phyloP scores from a whole-genome alignment of 2,329 filamentous ascomycete genomes.

The Mycosphaerella sp. region DNA sequence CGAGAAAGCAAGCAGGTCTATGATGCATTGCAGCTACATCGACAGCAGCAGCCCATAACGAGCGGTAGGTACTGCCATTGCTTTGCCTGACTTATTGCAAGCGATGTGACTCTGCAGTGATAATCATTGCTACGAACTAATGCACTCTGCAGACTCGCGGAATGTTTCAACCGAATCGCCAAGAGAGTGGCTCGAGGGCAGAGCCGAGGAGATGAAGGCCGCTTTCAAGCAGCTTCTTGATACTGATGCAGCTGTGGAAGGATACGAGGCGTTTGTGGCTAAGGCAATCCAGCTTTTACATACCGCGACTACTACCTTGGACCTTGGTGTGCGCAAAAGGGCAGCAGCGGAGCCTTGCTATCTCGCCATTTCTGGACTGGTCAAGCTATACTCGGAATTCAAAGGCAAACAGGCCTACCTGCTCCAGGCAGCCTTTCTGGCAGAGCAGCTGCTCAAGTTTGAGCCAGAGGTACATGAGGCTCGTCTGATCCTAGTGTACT shows the following conservation, averaged over 20 bases:
- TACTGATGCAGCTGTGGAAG: constrained; percentile 9
- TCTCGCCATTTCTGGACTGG: constrained; percentile 30
- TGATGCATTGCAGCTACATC: constrained; percentile 21
- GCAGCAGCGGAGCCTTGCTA: constrained; percentile 29
- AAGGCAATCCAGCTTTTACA: constrained; percentile 27
- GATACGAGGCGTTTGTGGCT: constrained; percentile 21
- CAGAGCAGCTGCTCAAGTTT: constrained; percentile 26
- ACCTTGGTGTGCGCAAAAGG: constrained; percentile 16
- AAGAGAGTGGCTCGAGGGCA: constrained; percentile 20
- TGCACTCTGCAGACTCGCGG: not conserved
- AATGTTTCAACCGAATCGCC: constrained; percentile 8
- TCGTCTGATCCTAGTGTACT: constrained; percentile 31
- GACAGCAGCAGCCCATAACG: not conserved
- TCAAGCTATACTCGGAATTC: constrained; percentile 24
- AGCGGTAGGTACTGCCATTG: not conserved
- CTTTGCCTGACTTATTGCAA: too few species aligned
- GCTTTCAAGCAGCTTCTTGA: constrained; percentile 20
- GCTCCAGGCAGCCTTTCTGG: constrained; percentile 29
- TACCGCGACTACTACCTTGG: constrained; percentile 15
- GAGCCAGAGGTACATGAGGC: constrained; percentile 31
- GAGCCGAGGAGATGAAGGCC: constrained; percentile 23
- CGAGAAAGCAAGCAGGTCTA: constrained; percentile 30
- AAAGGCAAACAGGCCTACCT: constrained; percentile 18
- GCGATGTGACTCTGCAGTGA: too few species aligned
- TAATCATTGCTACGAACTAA: not conserved